These are phyloP conservation scores for Geoglossum glabrum DNA, from an alignment of 495 filamentous ascomycete species.

Conservation along the genomic window DNA sequence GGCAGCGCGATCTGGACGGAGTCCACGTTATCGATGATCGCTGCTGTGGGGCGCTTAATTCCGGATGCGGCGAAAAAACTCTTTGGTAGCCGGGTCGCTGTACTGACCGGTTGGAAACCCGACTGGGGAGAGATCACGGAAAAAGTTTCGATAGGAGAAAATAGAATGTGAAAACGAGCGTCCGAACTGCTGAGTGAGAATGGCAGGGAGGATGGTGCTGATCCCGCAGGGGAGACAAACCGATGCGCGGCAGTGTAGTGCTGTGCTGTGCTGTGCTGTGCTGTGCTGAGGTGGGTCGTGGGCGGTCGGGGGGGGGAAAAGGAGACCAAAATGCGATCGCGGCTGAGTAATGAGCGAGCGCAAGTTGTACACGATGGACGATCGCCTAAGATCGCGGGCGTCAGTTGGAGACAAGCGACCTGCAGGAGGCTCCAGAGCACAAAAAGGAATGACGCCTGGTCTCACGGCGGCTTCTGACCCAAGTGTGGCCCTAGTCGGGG, in stretches of 20 bases:
- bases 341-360: conserved; percentile 3
- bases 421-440: background rate
- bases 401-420: conserved; percentile 3
- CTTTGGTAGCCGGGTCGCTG: background rate
- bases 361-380: conserved; percentile 3
- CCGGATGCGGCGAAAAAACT: conserved; percentile 2
- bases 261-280: no score
- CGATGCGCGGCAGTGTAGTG: background rate
- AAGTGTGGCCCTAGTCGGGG: background rate
- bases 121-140: background rate
- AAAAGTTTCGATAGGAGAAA: background rate
- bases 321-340: conserved; percentile 3
- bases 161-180: background rate
- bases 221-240: background rate
- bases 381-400: conserved; percentile 3
- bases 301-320: conserved; percentile 3
- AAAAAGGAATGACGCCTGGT: background rate
- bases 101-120: background rate
- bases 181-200: background rate
- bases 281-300: background rate
- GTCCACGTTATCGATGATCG: background rate
- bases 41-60: conserved; percentile 2
- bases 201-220: background rate
- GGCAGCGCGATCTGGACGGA: background rate
- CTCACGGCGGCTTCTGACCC: background rate